Base-by-base conservation (phyloP, 192 early-diverging fungal genomes). In the Coemansia sp. region DNA sequence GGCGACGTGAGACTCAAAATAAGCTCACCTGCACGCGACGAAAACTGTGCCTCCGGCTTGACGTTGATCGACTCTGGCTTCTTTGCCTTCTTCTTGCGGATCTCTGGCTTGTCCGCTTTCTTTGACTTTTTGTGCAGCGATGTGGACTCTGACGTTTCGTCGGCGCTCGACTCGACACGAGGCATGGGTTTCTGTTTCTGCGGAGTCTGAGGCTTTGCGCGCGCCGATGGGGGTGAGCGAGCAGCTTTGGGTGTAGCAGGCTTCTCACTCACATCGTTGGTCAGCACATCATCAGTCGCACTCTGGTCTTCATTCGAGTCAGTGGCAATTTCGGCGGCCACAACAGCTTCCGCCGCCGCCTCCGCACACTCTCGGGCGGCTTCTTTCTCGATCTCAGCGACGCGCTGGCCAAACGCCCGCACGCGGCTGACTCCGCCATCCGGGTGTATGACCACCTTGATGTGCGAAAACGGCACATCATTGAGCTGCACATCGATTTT, bases 391-490 rank as follows among this genome's bases (percentile, higher is more conserved):
- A 75, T 67, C 57, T 81, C 73, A 52, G 65, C 59, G 55, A 75
- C 73, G 54, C 84, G 86, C 61, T 79, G 82, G 51, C 94, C 94
- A 71, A 77, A 90, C 52, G 92, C 84, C 39, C 94, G 85, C 35
- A 97, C 74, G 39, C 95, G 80, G 68, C 89, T 86, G 29, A 97
- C 70, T 27, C 92, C 94, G 26, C 95, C 94, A 71, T 97, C 94
- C 37, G 89, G 86, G 61, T 83, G 86, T 65, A 90, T 84, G 51
- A 83, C 86, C n/a, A 96, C 71, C 51, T 83, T 84, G 67, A 86
- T 83, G 65, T 85, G 83, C 22, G 79, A 85, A 53, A 86, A 87
- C n/a, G 85, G 82, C 35, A 84, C 85, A 60, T 88, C 77, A 19
- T 76, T 75, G 24, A 83, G 73, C 6, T 76, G 61, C 18, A 88